Conservation (phyloP, 495 filamentous ascomycete genomes). For the Penicillium parvum region DNA sequence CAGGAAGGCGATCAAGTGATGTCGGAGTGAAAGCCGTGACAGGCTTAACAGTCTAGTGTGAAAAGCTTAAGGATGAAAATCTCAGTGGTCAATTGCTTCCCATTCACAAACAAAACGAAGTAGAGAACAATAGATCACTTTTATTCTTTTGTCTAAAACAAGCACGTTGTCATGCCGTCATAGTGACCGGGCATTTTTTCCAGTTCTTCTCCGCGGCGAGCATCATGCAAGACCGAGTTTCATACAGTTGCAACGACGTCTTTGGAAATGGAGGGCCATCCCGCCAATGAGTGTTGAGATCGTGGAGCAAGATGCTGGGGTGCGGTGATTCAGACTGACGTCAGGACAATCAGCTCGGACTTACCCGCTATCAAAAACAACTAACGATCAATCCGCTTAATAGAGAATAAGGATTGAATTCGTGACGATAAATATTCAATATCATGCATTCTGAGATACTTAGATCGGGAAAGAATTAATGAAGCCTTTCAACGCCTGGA, state of each 20-base stretch:
- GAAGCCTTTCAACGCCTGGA: conserved; percentile 3
- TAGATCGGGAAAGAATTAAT: background rate
- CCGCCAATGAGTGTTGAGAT: too few species aligned
- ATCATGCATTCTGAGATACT: conserved; percentile 2
- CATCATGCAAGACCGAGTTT: too few species aligned
- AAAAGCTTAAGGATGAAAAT: too few species aligned
- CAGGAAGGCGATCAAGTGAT: background rate
- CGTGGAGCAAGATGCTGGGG: too few species aligned
- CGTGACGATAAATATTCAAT: too few species aligned
- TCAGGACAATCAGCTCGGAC: background rate
- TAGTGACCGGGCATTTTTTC: background rate
- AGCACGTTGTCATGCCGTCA: background rate
- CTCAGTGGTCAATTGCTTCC: too few species aligned
- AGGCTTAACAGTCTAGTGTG: background rate
- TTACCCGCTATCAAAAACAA: background rate
- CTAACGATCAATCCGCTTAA: background rate
- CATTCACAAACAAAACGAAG: too few species aligned
- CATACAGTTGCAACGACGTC: too few species aligned
- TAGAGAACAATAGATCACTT: too few species aligned
- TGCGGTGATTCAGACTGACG: conserved; percentile 4
- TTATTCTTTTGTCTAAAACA: background rate
- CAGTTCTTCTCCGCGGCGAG: too few species aligned
- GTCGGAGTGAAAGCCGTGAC: background rate
- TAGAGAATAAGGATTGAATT: too few species aligned
- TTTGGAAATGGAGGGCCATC: too few species aligned